Base-by-base conservation (phyloP, 2,329 filamentous ascomycete genomes). In the Pseudogymnoascus verrucosus region DNA sequence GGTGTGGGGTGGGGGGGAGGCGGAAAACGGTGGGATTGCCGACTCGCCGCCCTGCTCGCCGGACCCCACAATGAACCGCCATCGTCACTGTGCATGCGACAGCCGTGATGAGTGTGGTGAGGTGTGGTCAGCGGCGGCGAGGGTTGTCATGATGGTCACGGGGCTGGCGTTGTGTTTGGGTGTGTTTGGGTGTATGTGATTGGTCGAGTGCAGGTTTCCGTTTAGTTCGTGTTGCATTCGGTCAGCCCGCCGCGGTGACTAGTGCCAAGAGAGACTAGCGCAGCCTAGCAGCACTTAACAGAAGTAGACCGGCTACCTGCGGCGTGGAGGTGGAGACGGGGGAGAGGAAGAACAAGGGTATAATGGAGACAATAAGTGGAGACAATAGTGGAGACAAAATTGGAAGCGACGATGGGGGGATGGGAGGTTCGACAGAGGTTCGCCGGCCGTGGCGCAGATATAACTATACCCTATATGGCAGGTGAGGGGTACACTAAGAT, bases 31-130 rank as follows among this genome's bases (percentile, higher is more conserved):
- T 60, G 57, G 57, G 36, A 34, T 60, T 14, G 31, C 57, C 16
- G 57, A 60, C 8, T 60, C 57, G 57, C 57, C 57, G 31, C 57
- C 36, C 28, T 36, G n/a, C 5, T 51, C 44, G 47, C 57, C 57
- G 31, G 31, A 10, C 57, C 57, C 57, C 57, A 60, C 57, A 60
- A 39, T 60, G 57, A 60, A 40, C 34, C 59, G 34, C 23, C 23
- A 11, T 61, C 59, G 59, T 40, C 59, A 61, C 59, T 4, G 34
- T 61, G 59, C 59, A 40, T 61, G 23, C 16, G 10, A 28, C n/a
- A 23, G 3, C 31, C 21, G 28, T 31, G 28, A 31, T 28, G 26
- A 28, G 5, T 28, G 28, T 31, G 40, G 40, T 44, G 8, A 44
- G 19, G 19, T n/a, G 37, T 39, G 14, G 14, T 39, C 37, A 16